Evolutionary conservation across 164 flowering plant species (phyloP).

Genomic region (Berberis thunbergii): DNA sequence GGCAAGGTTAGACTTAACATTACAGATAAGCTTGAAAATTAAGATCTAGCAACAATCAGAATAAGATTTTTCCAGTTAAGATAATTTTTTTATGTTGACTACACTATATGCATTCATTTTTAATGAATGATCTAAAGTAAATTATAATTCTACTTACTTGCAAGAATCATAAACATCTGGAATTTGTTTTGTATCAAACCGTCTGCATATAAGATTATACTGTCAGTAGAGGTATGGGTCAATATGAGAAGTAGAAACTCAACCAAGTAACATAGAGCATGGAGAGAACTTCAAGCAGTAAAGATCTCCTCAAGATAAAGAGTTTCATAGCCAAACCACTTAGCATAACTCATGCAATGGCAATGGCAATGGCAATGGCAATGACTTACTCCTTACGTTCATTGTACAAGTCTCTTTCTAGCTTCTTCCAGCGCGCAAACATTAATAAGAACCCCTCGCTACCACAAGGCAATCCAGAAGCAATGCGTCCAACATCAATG

Average conservation of each 20-base stretch:
- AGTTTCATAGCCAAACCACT: no score
- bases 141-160: conserved; percentile 60
- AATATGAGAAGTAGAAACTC: background rate
- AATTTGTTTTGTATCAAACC: conserved; percentile 93
- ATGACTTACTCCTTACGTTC: conserved; percentile 84
- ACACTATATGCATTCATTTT: no score
- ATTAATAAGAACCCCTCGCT: conserved; percentile 97
- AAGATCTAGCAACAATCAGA: no score
- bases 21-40: no score
- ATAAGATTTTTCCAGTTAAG: no score
- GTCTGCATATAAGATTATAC: conserved; percentile 46
- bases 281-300: no score
- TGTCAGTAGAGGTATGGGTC: background rate
- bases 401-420: conserved; percentile 91
- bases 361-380: background rate
- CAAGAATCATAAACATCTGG: conserved; percentile 99
- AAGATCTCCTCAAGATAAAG: no score
- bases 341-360: background rate
- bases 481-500: conserved; percentile 89
- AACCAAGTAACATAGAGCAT: background rate
- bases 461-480: conserved; percentile 99
- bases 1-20: no score
- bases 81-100: no score
- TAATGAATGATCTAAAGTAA: no score
- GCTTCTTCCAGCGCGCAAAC: conserved; percentile 99